Evolutionary conservation across 495 filamentous ascomycete species (phyloP).

Genomic region (Talaromyces borbonicus): DNA sequence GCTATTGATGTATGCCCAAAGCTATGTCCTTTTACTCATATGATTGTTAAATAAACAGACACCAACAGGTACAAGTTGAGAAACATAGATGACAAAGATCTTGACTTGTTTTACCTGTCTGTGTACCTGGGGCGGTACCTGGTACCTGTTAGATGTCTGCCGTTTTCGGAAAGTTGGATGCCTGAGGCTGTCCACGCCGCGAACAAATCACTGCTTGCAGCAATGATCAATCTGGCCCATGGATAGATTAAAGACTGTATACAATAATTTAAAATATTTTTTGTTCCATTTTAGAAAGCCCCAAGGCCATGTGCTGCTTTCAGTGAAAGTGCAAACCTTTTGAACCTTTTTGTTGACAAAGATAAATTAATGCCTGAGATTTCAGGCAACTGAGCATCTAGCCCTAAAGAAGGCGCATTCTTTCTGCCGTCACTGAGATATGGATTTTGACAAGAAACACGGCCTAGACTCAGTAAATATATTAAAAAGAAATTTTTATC

Average conservation of each 20-base stretch:
- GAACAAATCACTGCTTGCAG: not conserved
- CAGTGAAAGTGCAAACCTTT: not conserved
- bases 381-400: not conserved
- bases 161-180: not conserved
- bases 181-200: not conserved
- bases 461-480: no score
- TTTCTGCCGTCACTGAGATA: not conserved
- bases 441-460: not conserved
- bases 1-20: no score
- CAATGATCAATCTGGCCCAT: not conserved
- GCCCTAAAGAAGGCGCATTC: not conserved
- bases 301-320: not conserved
- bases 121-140: not conserved
- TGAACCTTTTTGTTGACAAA: not conserved
- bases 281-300: not conserved
- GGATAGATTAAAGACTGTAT: not conserved
- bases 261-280: not conserved
- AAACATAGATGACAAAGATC: no score
- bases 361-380: not conserved
- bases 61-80: no score
- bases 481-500: not conserved
- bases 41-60: no score
- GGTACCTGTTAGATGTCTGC: not conserved
- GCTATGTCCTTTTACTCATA: no score
- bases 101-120: not conserved